Base-by-base conservation (phyloP, 352 stramenopile genomes). In the Globisporangium splendens region DNA sequence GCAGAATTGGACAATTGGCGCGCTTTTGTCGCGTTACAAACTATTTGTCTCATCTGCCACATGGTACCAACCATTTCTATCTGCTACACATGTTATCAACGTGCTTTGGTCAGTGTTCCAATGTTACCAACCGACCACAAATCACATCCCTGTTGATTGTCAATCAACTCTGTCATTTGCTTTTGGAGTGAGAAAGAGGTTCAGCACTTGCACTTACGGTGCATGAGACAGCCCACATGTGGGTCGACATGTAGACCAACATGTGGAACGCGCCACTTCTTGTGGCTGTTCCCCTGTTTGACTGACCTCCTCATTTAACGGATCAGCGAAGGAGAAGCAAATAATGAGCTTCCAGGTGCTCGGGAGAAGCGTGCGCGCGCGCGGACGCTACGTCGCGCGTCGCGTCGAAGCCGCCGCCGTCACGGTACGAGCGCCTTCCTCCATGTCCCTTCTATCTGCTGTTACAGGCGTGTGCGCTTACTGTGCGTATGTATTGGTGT, bases 271-370 rank as follows among this genome's bases (percentile, higher is more conserved):
- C 13, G 3, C 38, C 50, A 56, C 13, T 56, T 48, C 38, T 8
- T 60, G 54, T 60, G 54, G 43, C 42, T 52, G 22, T 54, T 47
- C 31, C 21, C 33, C 17, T 5, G 13, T n/a, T 44, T 44, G 39
- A 44, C 21, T 14, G 24, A 56, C 50, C 38, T 54, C 54, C 54
- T 22, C 53, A 51, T 48, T 59, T 61, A 20, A 44, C 39, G 39
- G 39, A 56, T 49, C 47, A 39, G 17, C 10, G 47, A 33, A 33
- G 6, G 17, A 46, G 43, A 33, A 43, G 46, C n/a, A 20, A 38
- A 17, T 44, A 41, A 88, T 88, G 75, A 84, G 70, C 64, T 81
- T 86, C 67, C 78, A 84, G 52, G 73, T 61, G 18, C 54, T 88
- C 1, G 57, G 62, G 18, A 68, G 68, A 41, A 73, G 51, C 55